Base-by-base conservation (phyloP, 805 yeast species). In the Yamadazyma sp. region DNA sequence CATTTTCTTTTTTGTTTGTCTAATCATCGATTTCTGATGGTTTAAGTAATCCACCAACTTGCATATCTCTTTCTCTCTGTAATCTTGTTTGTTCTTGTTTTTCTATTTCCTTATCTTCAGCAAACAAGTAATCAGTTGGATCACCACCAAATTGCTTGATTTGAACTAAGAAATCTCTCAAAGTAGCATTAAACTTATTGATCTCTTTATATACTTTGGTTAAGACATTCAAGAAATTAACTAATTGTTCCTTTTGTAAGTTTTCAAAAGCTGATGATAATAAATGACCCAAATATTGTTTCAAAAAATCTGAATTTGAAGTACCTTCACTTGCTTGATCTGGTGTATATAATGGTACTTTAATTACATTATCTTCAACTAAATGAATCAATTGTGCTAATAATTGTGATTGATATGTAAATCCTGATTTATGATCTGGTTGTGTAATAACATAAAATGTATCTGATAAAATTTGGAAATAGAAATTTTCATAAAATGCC, bases 341-440 rank as follows among this genome's bases (percentile, higher is more conserved):
- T n/a, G 78, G 75, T 12, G 78, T 68, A 55, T 87, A 91, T 39
- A 93, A 70, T 20, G 98, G 95, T 31, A 76, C 81, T 10, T 75
- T 64, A 37, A 93, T 85, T 43, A 76, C 80, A 40, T 80, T 74
- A 43, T 78, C 82, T 56, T 86, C 86, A 10, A 91, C 93, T 42
- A 91, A 68, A 40, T 85, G 85, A 44, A 93, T 78, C 63, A 93
- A 73, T 56, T 80, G 84, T 39, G 95, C 82, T 50, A 93, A 73
- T 44, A 94, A 70, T 53, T 84, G 83, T 6, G 95, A 74, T 65
- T 93, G 99, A 48, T 80, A 75, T 43, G 82, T 77, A 69, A 93
- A 93, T 1, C 98, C 98, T 18, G 98, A 86, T 65, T 93, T 91
- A 62, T 93, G 99, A 61, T 93, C 99, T 7, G 96, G 82, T 59